Base-by-base conservation (phyloP, 1,284 basidiomycete species). In the Naganishia sp. region DNA sequence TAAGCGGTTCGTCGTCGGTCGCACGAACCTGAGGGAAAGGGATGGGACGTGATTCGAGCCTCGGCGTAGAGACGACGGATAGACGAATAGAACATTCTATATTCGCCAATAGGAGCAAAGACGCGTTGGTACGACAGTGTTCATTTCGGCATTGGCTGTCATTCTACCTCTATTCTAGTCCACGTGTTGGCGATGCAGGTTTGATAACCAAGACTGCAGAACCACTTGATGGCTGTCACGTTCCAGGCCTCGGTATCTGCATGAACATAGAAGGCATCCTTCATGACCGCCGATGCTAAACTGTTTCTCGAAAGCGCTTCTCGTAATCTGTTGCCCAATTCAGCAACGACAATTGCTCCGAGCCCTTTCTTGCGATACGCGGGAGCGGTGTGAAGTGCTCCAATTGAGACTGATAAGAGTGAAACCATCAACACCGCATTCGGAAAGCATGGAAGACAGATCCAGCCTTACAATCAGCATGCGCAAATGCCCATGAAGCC, bases 231-330 rank as follows among this genome's bases (percentile, higher is more conserved):
- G 3, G 48, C 49, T 5, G 42, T 33, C 28, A 39, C 33, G 18
- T 61, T 61, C 5, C 25, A 61, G 9, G 59, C 59, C 39, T 61
- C 36, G 59, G 46, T 52, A 21, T 61, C 59, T 18, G 59, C 59
- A 43, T 61, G 59, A 25, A 50, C 23, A 18, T 36, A 49, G 21
- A 52, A 52, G 6, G n/a, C 18, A 25, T 49, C 36, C 16, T 50
- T 23, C 23, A 61, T 31, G 16, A 61, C 48, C 1, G 7, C 11
- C 10, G 23, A 43, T n/a, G 59, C 23, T 6, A 61, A n/a, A 7
- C 15, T 5, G 23, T 61, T 61, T 0, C 21, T 23, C 6, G 48
- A 13, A 13, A 61, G 28, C 6, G 36, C 48, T 23, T 16, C 21
- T 6, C 48, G 59, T 3, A 59, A 16, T 2, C 13, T 28, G 9